Conservation (phyloP, 2,329 filamentous ascomycete species). For the Trichophyton equinum region DNA sequence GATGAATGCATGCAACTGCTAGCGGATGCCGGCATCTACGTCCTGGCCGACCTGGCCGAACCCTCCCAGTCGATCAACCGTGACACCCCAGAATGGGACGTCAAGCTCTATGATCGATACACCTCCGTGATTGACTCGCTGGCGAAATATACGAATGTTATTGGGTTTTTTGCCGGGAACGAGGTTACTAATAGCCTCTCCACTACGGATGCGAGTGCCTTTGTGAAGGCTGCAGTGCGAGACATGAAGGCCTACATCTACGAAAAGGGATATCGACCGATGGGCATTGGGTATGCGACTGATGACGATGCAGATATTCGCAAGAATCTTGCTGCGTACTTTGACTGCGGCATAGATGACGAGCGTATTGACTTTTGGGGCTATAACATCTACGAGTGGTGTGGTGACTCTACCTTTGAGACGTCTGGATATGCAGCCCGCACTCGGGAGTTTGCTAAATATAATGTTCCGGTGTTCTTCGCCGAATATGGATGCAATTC, state of each 20-base stretch:
- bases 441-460: constrained; percentile 74
- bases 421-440: constrained; percentile 70
- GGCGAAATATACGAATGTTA: constrained; percentile 71
- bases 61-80: constrained; percentile 77
- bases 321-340: constrained; percentile 73
- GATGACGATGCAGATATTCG: constrained; percentile 83
- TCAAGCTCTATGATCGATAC: constrained; percentile 67
- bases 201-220: constrained; percentile 84
- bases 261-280: constrained; percentile 57
- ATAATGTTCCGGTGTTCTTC: constrained; percentile 93
- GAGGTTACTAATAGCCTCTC: constrained; percentile 81
- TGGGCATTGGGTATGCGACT: constrained; percentile 91
- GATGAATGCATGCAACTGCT: constrained; percentile 72
- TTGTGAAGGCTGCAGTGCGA: constrained; percentile 93
- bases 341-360: constrained; percentile 60
- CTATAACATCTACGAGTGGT: constrained; percentile 99
- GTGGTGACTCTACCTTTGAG: constrained; percentile 65
- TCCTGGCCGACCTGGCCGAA: constrained; percentile 80
- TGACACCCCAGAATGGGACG: constrained; percentile 66
- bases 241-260: constrained; percentile 94
- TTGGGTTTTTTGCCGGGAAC: constrained; percentile 98
- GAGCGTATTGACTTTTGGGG: constrained; percentile 90
- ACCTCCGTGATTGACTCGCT: constrained; percentile 70
- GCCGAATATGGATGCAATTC: constrained; percentile 96
- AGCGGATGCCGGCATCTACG: constrained; percentile 78